These are phyloP conservation scores for Euclidium syriacum DNA, from an alignment of 345 rosid species.

Conservation along the genomic window DNA sequence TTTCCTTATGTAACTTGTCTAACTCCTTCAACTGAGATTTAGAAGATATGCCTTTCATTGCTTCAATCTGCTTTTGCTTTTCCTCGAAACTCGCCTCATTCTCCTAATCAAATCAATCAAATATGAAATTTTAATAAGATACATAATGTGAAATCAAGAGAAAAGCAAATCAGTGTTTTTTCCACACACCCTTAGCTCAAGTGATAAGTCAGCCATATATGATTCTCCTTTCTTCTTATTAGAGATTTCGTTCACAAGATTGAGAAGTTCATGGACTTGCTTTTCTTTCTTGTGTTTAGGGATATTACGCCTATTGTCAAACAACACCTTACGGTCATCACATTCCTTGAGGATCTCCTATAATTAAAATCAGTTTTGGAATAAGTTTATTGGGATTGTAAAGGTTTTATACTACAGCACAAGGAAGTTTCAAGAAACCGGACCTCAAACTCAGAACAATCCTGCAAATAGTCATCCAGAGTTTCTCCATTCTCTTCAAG, in stretches of 20 bases:
- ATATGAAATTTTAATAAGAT: background rate
- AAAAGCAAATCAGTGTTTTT: background rate
- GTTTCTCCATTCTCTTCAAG: constrained; percentile 14
- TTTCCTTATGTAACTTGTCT: constrained; percentile 4
- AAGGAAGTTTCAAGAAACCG: background rate
- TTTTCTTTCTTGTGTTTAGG: background rate
- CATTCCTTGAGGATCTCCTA: constrained; percentile 28
- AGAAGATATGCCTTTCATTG: background rate
- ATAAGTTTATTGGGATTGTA: background rate
- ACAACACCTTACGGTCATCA: constrained; percentile 25
- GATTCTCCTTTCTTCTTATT: constrained; percentile 21
- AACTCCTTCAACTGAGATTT: constrained; percentile 6
- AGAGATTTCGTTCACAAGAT: constrained; percentile 19
- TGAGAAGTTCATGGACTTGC: constrained; percentile 25
- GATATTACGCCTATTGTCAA: constrained; percentile 19
- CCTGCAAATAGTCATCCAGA: constrained; percentile 22
- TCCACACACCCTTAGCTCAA: constrained; percentile 19
- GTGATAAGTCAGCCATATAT: constrained; percentile 27
- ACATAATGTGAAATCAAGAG: background rate
- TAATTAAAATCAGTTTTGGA: background rate
- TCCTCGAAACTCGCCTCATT: background rate
- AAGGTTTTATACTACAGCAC: too few species aligned
- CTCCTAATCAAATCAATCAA: constrained; percentile 14
- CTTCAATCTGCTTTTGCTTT: constrained; percentile 14
- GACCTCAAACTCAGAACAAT: constrained; percentile 20